Evolutionary conservation across 2,329 filamentous ascomycete genomes (phyloP), one percentile per base, ranked within the genome.

Genomic region (Podosphaera xanthii): DNA sequence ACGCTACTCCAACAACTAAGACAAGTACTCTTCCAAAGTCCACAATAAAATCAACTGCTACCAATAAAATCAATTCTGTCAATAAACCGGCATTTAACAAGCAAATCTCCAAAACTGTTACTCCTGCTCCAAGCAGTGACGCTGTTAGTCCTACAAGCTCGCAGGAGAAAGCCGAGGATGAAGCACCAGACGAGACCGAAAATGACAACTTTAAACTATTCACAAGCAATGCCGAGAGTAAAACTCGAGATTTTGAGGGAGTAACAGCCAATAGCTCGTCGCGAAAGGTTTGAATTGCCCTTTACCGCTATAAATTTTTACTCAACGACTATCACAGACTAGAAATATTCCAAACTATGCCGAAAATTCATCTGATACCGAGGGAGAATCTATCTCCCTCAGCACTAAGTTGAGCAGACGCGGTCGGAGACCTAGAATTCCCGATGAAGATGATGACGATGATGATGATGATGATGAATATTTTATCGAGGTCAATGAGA

Each of bases 121-220:
- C 87, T 0, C 87, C 88, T 3, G 78, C 84, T 4, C 84, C 88
- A 4, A 94, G 87, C 70, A 94, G 88, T 71, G 87, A 94, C 71
- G 78, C 77, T 42, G 70, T 80, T 34, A 81, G 84, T 58, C 81
- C 81, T 31, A 75, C 77, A 0, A 85, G 82, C 69, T 84, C 83
- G 0, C 81, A 86, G 62, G 81, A 85, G 65, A 83, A 84, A 62
- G 75, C 79, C 59, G 74, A 74, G 61, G 63, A 63, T 44, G 66
- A 65, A 8, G 64, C 68, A 30, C 64, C 64, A 52, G 59, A 62
- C 59, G 76, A 77, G 70, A 77, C 78, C 70, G 76, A 75, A 65
- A 34, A 33, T 42, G 72, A 77, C 69, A 74, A 76, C 70, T 75
- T 74, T 72, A 69, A 73, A 67, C 71, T 68, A 44, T 75, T 71